A percentile compares a stretch with the other conserved stretches of the same genome.
Evolutionary conservation across 2,329 filamentous ascomycete species (phyloP).

Genomic region (Penicillium rolfsii): DNA sequence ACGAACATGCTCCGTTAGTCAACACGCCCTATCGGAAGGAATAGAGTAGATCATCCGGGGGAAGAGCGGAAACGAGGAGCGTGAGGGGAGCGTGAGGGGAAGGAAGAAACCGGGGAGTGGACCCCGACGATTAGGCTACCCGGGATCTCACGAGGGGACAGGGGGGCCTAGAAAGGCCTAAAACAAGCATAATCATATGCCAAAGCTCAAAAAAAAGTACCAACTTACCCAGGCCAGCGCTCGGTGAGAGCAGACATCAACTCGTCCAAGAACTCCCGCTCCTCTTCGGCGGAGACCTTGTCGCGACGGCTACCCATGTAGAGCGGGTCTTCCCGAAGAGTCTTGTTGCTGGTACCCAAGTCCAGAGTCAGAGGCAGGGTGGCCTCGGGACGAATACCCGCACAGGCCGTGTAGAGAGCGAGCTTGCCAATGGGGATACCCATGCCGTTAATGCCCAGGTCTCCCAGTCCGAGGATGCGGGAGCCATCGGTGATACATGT

Average conservation of each 20-base stretch:
- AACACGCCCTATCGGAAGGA: constrained; percentile 6
- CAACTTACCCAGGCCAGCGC: constrained; percentile 66
- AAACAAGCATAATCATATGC: constrained; percentile 4
- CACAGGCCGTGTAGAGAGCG: constrained; percentile 90
- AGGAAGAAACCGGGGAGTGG: constrained; percentile 7
- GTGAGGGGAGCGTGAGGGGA: constrained; percentile 2
- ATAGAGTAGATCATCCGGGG: constrained; percentile 1
- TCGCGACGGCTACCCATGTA: constrained; percentile 89
- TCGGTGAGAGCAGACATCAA: constrained; percentile 91
- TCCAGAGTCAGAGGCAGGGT: constrained; percentile 67
- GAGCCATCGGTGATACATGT: constrained; percentile 97
- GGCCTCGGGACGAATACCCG: constrained; percentile 81
- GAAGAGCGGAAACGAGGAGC: not conserved
- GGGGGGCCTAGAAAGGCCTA: not conserved
- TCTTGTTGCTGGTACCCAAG: constrained; percentile 66
- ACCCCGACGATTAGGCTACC: constrained; percentile 28
- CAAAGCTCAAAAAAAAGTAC: constrained; percentile 9
- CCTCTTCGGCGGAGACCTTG: constrained; percentile 75
- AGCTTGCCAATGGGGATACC: constrained; percentile 98
- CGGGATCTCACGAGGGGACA: constrained; percentile 17
- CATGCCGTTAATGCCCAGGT: constrained; percentile 95
- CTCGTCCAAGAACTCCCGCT: constrained; percentile 93
- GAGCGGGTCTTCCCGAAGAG: constrained; percentile 73
- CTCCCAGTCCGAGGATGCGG: constrained; percentile 85
- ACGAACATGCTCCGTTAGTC: constrained; percentile 26